These are phyloP conservation scores for Nicotiana attenuata DNA, from an alignment of 257 asterid genomes.

Conservation along the genomic window DNA sequence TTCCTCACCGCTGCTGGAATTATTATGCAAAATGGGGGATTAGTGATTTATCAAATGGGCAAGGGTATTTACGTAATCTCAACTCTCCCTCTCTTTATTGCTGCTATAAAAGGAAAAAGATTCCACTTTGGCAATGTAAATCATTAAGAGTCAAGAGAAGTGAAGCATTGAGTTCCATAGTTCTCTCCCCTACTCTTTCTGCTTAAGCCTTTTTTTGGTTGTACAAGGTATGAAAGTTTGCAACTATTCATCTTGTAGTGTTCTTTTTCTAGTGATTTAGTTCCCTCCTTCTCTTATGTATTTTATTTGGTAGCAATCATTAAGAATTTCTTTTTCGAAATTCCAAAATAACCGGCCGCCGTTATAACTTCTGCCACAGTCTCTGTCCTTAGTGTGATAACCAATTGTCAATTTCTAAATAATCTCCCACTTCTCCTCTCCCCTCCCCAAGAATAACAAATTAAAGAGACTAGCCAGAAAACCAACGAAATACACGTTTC, in stretches of 20 bases:
- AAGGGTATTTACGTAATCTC: neutral
- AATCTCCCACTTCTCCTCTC: no score
- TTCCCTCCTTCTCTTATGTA: no score
- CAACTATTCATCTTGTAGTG: neutral
- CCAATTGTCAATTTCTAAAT: no score
- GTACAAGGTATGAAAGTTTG: neutral
- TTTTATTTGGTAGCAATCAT: no score
- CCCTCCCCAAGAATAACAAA: neutral
- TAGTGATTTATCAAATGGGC: neutral
- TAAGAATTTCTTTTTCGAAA: no score
- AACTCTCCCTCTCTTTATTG: neutral
- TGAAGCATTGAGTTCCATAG: neutral
- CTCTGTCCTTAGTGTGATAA: no score
- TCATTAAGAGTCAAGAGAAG: neutral
- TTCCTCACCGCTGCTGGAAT: conserved; percentile 11
- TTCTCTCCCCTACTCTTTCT: neutral
- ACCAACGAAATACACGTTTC: neutral
- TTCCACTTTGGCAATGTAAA: neutral
- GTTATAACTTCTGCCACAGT: no score
- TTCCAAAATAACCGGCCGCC: no score
- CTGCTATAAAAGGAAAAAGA: neutral
- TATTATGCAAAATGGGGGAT: neutral
- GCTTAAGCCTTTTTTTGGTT: neutral
- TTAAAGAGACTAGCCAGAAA: neutral
- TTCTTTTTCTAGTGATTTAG: neutral